These are phyloP conservation scores for Cotoneaster glaucophyllus DNA, from an alignment of 306 rosid genomes.

Conservation along the genomic window DNA sequence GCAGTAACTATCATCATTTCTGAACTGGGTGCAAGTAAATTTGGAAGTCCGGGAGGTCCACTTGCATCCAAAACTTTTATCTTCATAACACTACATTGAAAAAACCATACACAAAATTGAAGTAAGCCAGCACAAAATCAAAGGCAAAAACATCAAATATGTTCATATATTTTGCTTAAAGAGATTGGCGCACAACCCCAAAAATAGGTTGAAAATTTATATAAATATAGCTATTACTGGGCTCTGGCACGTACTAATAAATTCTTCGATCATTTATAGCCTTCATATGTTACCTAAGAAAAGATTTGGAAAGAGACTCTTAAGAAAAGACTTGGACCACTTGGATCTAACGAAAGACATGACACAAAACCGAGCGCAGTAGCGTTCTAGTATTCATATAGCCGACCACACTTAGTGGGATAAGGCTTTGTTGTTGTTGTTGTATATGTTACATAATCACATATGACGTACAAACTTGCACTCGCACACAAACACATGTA, in stretches of 20 bases:
- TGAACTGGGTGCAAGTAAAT: constrained; percentile 59
- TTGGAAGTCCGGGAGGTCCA: constrained; percentile 99
- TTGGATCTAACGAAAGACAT: too few relatives aligned
- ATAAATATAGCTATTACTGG: neutral
- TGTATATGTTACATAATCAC: too few relatives aligned
- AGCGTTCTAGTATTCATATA: too few relatives aligned
- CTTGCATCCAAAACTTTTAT: constrained; percentile 90
- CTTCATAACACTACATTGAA: constrained; percentile 58
- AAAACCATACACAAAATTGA: constrained; percentile 16
- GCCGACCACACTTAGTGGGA: too few relatives aligned
- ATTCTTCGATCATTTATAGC: neutral
- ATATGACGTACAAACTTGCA: too few relatives aligned
- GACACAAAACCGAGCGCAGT: too few relatives aligned
- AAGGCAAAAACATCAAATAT: neutral
- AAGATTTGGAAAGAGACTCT: too few relatives aligned
- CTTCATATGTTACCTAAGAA: too few relatives aligned
- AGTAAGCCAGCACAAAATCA: neutral
- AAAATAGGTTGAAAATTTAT: neutral
- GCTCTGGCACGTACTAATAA: neutral
- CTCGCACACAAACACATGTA: neutral
- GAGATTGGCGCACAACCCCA: neutral
- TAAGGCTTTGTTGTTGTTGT: too few relatives aligned
- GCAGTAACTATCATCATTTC: constrained; percentile 53
- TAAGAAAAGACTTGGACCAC: too few relatives aligned
- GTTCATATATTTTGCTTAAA: neutral